Evolutionary conservation across 2,329 filamentous ascomycete species (phyloP).

Genomic region (Sclerotinia borealis): DNA sequence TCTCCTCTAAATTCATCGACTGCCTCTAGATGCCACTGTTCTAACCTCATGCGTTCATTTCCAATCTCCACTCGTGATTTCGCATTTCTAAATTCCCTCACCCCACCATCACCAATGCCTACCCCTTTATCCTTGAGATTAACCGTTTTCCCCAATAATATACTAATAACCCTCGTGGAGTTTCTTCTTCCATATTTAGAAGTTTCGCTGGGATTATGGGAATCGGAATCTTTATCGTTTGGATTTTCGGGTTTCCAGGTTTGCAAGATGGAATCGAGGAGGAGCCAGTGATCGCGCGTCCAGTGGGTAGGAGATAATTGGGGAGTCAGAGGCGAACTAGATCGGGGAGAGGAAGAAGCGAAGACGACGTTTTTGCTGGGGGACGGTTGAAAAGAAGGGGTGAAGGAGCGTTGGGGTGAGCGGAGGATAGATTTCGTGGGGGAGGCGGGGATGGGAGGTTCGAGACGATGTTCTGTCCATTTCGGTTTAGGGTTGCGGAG

Average conservation of each 20-base stretch:
- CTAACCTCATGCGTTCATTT: slow-evolving; percentile 25
- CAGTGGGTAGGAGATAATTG: slow-evolving; percentile 26
- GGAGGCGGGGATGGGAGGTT: slow-evolving; percentile 16
- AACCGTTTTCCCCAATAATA: slow-evolving; percentile 28
- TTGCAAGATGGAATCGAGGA: slow-evolving; percentile 28
- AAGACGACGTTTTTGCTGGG: slow-evolving; percentile 29
- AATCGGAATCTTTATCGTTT: not conserved
- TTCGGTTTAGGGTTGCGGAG: slow-evolving; percentile 19
- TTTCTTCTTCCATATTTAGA: slow-evolving; percentile 21
- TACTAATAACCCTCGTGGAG: slow-evolving; percentile 28
- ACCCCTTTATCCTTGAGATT: slow-evolving; percentile 6
- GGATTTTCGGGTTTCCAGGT: slow-evolving; percentile 26
- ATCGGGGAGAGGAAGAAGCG: slow-evolving; percentile 30
- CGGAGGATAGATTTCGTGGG: slow-evolving; percentile 31
- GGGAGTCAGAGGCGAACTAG: slow-evolving; percentile 18
- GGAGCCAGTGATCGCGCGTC: slow-evolving; percentile 30
- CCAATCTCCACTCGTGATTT: slow-evolving; percentile 1
- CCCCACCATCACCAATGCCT: not conserved
- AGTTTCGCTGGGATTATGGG: not conserved
- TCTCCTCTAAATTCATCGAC: slow-evolving; percentile 30
- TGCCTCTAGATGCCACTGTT: slow-evolving; percentile 33
- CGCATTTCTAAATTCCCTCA: not conserved
- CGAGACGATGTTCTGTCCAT: slow-evolving; percentile 23
- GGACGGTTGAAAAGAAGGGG: slow-evolving; percentile 9
- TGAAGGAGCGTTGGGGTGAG: slow-evolving; percentile 26